phyloP scores from a whole-genome alignment of 2,329 filamentous ascomycete species.

The Cordyceps javanica region DNA sequence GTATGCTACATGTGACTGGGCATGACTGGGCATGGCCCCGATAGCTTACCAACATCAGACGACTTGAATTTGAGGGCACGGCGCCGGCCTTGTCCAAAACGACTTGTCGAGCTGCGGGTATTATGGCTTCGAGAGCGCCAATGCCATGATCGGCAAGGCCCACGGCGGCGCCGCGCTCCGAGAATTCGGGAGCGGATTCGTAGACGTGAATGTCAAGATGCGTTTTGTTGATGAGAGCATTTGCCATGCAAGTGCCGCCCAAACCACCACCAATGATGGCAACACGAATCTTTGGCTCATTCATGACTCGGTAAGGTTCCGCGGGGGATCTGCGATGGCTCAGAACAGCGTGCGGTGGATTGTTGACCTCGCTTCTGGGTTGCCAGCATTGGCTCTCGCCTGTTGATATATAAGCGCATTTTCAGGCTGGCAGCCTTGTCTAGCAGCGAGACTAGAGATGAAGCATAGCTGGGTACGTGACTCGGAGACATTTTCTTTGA shows the following conservation, averaged over 20 bases:
- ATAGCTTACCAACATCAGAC: slow-evolving; percentile 4
- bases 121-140: slow-evolving; percentile 15
- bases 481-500: not conserved
- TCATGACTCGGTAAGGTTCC: not conserved
- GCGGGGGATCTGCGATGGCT: not conserved
- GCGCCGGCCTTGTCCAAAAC: slow-evolving; percentile 17
- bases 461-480: too few species aligned
- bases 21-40: not conserved
- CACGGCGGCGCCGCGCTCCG: slow-evolving; percentile 20
- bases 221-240: slow-evolving; percentile 15
- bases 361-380: not conserved
- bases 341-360: not conserved
- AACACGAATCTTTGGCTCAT: slow-evolving; percentile 9
- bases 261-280: slow-evolving; percentile 21
- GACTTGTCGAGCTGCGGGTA: not conserved
- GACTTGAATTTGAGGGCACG: slow-evolving; percentile 14
- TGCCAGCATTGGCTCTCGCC: not conserved
- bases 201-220: slow-evolving; percentile 20
- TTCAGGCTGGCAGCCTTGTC: not conserved
- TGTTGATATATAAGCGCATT: not conserved
- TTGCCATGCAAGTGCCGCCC: slow-evolving; percentile 17
- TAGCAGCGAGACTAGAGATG: not conserved
- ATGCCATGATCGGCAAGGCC: slow-evolving; percentile 15
- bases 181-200: slow-evolving; percentile 19
- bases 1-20: not conserved